Evolutionary conservation across 2,329 filamentous ascomycete species (phyloP).

Genomic region (Alternaria sp.): DNA sequence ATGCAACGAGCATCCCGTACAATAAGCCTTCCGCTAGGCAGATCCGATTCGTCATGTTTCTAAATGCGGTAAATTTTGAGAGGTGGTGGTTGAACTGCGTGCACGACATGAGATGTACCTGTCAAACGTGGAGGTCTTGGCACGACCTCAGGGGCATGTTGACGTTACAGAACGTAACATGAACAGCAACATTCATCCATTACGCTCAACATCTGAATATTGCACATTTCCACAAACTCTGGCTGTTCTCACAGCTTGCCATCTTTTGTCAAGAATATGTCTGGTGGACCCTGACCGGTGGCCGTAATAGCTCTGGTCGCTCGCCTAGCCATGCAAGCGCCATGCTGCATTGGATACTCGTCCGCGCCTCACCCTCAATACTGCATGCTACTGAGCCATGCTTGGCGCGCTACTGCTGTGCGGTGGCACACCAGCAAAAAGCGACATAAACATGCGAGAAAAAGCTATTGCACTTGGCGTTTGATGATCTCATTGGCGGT

Average conservation of each 20-base stretch:
- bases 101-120: not conserved
- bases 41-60: not conserved
- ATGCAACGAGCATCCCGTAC: not conserved
- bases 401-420: constrained; percentile 1
- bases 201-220: not conserved
- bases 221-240: not conserved
- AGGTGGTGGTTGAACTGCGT: not conserved
- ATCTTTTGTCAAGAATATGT: not conserved
- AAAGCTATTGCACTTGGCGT: not conserved
- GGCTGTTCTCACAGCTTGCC: not conserved
- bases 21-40: not conserved
- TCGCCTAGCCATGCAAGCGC: constrained; percentile 1
- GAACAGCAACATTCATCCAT: not conserved
- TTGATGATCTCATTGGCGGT: not conserved
- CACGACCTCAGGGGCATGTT: not conserved
- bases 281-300: not conserved
- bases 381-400: not conserved
- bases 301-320: not conserved
- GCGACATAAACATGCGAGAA: not conserved
- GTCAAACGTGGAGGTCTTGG: not conserved
- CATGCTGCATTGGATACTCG: not conserved
- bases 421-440: not conserved
- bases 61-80: not conserved
- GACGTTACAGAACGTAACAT: not conserved
- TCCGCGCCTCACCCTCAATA: not conserved